Evolutionary conservation across 2,329 filamentous ascomycete species (phyloP), one percentile per base, ranked within the genome.

Genomic region (Penicillium sp.): DNA sequence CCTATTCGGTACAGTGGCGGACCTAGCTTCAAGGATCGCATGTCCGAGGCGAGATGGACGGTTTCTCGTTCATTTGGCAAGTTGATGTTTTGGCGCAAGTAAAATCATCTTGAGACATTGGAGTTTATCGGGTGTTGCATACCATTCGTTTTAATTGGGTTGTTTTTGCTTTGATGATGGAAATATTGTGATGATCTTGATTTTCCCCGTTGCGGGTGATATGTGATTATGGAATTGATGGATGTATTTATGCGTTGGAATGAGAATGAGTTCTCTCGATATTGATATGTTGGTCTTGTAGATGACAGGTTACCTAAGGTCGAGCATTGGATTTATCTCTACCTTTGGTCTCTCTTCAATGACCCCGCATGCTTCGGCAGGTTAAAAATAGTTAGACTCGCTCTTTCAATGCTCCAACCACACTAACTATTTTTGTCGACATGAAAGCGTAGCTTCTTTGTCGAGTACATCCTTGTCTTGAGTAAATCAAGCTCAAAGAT

Each of bases 1-100:
- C 52, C 53, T 9, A 42, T 54, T 12, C 48, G 47, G 12, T 63
- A 64, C 29, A 60, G 56, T 8, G 56, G 59, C 8, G 60, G 55
- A 1, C 52, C 61, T 6, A 61, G 54, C 17, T 30, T 65, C 7
- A 59, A 52, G 34, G 64, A 67, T 37, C 62, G 53, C 31, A 40
- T 66, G 28, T 51, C 52, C 2, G 65, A 67, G 31, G 49, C 51
- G 1, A 51, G 56, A 3, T 67, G 65, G 64, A 41, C 45, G 30
- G 47, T 57, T 32, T 55, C 62, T 36, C 51, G 64, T 27, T 51
- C 52, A 16, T 34, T 50, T 14, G 57, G 52, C 9, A 66, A 62
- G 35, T 48, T 59, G 10, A 64, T 64, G 56, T 67, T 67, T 42
- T 67, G 64, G 64, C 57, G 57, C 42, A 65, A 57, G 47, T 64